phyloP scores from a whole-genome alignment of 176 grass and related monocot species.

The Oryza australiensis region DNA sequence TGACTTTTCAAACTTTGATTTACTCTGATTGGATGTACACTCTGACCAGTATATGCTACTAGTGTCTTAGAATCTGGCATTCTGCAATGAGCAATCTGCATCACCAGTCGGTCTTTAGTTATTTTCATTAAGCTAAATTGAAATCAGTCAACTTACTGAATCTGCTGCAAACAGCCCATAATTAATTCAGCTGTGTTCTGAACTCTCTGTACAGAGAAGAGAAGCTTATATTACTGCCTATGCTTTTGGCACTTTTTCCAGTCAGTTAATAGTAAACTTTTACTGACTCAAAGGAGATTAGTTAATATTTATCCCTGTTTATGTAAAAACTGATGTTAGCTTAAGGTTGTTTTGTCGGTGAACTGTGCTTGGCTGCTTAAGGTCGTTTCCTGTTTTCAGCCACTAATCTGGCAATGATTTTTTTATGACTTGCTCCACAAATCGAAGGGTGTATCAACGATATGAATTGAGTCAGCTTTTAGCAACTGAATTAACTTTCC shows the following conservation, averaged over 20 bases:
- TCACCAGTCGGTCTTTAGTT: background rate
- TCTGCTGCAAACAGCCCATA: background rate
- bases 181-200: background rate
- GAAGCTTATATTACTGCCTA: background rate
- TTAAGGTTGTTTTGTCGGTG: background rate
- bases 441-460: background rate
- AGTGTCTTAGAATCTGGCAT: background rate
- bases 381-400: background rate
- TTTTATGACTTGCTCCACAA: background rate
- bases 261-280: background rate
- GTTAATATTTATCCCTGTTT: background rate
- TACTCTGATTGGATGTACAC: background rate
- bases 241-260: background rate
- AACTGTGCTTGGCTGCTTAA: background rate
- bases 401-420: background rate
- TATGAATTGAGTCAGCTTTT: background rate
- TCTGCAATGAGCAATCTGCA: background rate
- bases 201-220: background rate
- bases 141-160: background rate
- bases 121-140: background rate
- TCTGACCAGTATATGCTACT: background rate
- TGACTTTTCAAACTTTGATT: background rate
- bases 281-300: background rate
- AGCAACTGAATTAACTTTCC: background rate
- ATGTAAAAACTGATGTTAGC: background rate